Conservation (phyloP, 2,329 filamentous ascomycete species). For the Fusarium compactum region DNA sequence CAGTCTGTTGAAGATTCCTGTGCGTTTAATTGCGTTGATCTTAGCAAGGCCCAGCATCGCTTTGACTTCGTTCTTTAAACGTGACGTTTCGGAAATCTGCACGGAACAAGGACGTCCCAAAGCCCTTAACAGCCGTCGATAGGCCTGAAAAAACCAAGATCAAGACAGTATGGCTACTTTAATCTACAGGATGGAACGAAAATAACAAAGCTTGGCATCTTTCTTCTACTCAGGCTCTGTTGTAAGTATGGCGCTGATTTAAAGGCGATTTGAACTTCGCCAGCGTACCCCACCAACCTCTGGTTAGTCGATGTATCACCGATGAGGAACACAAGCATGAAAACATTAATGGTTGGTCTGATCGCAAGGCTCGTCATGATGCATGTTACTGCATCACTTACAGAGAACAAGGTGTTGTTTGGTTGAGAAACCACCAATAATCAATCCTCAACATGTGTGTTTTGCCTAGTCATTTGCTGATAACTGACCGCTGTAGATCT, state of each 20-base stretch:
- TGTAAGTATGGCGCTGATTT: not conserved
- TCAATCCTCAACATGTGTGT: not conserved
- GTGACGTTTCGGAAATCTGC: slow-evolving; percentile 10
- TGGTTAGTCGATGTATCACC: slow-evolving; percentile 6
- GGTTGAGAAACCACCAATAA: slow-evolving; percentile 28
- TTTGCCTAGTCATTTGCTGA: not conserved
- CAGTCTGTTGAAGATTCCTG: slow-evolving; percentile 1
- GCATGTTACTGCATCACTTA: not conserved
- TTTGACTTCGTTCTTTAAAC: not conserved
- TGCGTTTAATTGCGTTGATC: not conserved
- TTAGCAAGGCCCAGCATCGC: not conserved
- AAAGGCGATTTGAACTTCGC: slow-evolving; percentile 1
- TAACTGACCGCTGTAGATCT: slow-evolving; percentile 13
- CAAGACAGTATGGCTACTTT: not conserved
- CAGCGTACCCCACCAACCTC: not conserved
- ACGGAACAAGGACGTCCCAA: slow-evolving; percentile 13
- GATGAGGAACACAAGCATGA: slow-evolving; percentile 3
- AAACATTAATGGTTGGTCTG: slow-evolving; percentile 17
- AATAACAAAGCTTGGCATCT: slow-evolving; percentile 28
- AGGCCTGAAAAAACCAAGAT: not conserved
- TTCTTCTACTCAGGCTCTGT: slow-evolving; percentile 1
- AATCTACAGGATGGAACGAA: not conserved
- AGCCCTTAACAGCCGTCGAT: not conserved
- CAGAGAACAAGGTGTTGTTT: slow-evolving; percentile 17
- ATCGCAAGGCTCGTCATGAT: slow-evolving; percentile 25